phyloP scores from a whole-genome alignment of 2,329 filamentous ascomycete species.

The Chaetomium sp. region DNA sequence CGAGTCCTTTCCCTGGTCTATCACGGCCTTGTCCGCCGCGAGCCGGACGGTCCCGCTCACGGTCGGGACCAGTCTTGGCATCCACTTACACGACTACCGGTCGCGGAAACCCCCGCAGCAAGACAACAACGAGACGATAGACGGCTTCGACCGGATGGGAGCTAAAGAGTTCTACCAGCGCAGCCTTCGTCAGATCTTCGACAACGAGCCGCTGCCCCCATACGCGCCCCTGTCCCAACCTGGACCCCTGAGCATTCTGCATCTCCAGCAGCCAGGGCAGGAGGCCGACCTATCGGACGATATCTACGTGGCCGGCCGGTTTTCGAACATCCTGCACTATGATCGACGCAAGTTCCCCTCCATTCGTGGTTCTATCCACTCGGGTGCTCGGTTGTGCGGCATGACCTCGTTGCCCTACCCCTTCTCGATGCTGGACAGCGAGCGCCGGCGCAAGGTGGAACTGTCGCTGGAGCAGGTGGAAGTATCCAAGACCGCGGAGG shows the following conservation, averaged over 20 bases:
- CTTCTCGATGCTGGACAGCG: constrained; percentile 56
- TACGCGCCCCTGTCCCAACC: constrained; percentile 74
- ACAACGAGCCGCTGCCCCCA: constrained; percentile 44
- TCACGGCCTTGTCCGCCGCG: constrained; percentile 73
- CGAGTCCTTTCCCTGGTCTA: constrained; percentile 70
- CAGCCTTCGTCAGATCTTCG: constrained; percentile 37
- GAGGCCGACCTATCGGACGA: constrained; percentile 58
- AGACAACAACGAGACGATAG: constrained; percentile 34
- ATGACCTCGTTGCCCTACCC: constrained; percentile 64
- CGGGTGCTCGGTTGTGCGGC: constrained; percentile 71
- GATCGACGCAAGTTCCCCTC: constrained; percentile 79
- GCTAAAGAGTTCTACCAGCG: constrained; percentile 28
- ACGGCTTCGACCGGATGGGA: constrained; percentile 25
- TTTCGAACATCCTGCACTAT: constrained; percentile 83
- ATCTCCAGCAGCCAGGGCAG: constrained; percentile 55
- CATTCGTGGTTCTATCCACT: constrained; percentile 72
- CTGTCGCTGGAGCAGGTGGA: constrained; percentile 49
- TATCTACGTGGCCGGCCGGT: constrained; percentile 83
- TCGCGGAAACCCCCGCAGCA: constrained; percentile 29
- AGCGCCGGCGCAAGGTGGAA: constrained; percentile 48
- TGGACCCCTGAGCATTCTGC: constrained; percentile 75
- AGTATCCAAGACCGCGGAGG: constrained; percentile 46
- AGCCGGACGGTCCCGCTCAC: constrained; percentile 65
- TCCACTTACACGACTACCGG: constrained; percentile 78
- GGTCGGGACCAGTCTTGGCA: constrained; percentile 71